Base-by-base conservation (phyloP, 1,284 basidiomycete genomes). In the Cerioporus squamosus region DNA sequence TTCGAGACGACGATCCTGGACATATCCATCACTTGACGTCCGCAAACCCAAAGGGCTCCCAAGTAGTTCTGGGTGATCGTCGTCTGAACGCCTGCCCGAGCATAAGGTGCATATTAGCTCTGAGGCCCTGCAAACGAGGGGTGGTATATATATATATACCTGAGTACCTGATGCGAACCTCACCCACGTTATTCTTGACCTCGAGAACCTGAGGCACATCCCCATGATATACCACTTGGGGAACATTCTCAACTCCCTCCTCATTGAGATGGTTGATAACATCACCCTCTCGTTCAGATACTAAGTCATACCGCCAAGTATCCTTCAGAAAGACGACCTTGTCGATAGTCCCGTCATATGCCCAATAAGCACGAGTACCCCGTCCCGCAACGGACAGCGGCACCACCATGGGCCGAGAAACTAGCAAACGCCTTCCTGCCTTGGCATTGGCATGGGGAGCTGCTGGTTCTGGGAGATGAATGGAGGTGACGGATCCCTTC, bases 331-430 rank as follows among this genome's bases (percentile, higher is more conserved):
- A 47, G 7, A 44, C 47, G 1, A 59, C 46, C 3, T 23, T 45
- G 15, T 42, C 10, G 1, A n/a, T 1, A 1, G 24, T 9, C 2
- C 10, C 31, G 14, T 48, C 24, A 10, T 61, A 48, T 1, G 60
- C 60, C 59, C 59, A 61, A 17, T 59, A 64, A 23, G 51, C 51
- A 2, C 59, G 56, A 15, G 57, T 64, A 5, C 26, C 49, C 0
- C 60, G 51, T 7, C 57, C 55, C 10, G 31, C 17, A 1, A 54
- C 8, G 1, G 51, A 59, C 7, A 49, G 10, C 0, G 62, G 60
- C 1, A 44, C 18, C 2, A 26, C 31, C 3, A 61, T 42, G 1
- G 59, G 54, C 3, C 56, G 45, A 2, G 62, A 61, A 7, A 56
- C 38, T 15, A 61, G 29, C 2, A 51, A 2, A 17, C 45, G 45